Evolutionary conservation across 1,139 yeast genomes (phyloP).

Genomic region (Debaryomyces fabryi): DNA sequence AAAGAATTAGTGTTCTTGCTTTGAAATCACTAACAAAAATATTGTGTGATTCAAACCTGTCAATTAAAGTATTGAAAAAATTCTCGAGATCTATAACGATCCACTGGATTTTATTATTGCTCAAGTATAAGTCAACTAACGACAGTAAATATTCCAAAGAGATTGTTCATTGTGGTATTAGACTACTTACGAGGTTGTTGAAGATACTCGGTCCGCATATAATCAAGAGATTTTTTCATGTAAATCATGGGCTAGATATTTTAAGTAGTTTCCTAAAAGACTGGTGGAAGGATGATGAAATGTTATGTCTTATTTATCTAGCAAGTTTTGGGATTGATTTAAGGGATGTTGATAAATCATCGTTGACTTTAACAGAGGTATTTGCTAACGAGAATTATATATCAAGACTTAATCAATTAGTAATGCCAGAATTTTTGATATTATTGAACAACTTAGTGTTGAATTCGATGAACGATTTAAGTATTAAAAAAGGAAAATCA

Average conservation of each 20-base stretch:
- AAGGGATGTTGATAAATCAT: slow-evolving; percentile 5
- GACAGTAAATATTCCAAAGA: slow-evolving; percentile 24
- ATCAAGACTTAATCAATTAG: slow-evolving; percentile 21
- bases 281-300: slow-evolving; percentile 50
- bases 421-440: slow-evolving; percentile 43
- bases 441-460: slow-evolving; percentile 45
- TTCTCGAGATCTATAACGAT: slow-evolving; percentile 61
- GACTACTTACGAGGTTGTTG: slow-evolving; percentile 53
- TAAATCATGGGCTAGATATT: slow-evolving; percentile 56
- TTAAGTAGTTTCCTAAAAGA: slow-evolving; percentile 47
- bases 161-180: slow-evolving; percentile 50
- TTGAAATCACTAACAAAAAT: slow-evolving; percentile 35
- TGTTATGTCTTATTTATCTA: slow-evolving; percentile 36
- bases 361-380: slow-evolving; percentile 6
- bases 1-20: slow-evolving; percentile 32
- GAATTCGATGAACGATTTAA: slow-evolving; percentile 35
- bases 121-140: slow-evolving; percentile 34
- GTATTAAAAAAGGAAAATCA: slow-evolving; percentile 39
- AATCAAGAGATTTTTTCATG: slow-evolving; percentile 51
- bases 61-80: slow-evolving; percentile 44
- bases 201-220: slow-evolving; percentile 49
- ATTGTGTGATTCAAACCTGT: slow-evolving; percentile 34
- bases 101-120: slow-evolving; percentile 64
- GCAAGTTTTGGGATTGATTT: slow-evolving; percentile 45
- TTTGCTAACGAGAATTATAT: background rate